phyloP scores from a whole-genome alignment of 306 rosid genomes.

The Prunus campanulata region DNA sequence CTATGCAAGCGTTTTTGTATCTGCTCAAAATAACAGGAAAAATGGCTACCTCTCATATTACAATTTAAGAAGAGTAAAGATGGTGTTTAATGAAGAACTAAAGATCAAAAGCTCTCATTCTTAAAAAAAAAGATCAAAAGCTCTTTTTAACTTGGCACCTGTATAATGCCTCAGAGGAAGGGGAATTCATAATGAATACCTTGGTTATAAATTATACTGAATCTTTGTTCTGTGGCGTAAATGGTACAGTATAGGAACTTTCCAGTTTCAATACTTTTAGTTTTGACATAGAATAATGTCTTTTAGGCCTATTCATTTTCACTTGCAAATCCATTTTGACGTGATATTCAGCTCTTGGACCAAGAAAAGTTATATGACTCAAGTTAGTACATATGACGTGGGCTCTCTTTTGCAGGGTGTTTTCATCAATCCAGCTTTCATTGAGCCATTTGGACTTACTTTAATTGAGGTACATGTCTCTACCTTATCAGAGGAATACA shows the following conservation, averaged over 20 bases:
- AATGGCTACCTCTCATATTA: background rate
- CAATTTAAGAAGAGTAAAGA: background rate
- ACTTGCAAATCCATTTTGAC: background rate
- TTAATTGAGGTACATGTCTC: conserved; percentile 43
- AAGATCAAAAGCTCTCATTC: background rate
- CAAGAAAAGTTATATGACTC: conserved; percentile 4
- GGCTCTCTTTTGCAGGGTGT: conserved; percentile 43
- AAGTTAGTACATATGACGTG: background rate
- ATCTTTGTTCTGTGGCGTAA: background rate
- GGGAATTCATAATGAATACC: background rate
- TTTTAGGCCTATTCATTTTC: background rate
- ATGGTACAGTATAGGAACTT: background rate
- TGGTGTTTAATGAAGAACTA: background rate
- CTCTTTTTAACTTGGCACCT: background rate
- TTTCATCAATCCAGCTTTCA: conserved; percentile 63
- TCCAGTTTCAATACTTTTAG: background rate
- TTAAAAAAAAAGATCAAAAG: background rate
- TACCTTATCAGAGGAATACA: background rate
- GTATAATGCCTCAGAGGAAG: background rate
- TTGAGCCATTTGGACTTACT: conserved; percentile 65
- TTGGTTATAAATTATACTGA: background rate
- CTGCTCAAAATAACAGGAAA: background rate
- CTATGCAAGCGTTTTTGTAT: background rate
- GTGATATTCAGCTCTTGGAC: background rate
- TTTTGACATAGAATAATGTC: background rate